A percentile compares a stretch with the other conserved stretches of the same genome.
These are phyloP conservation scores for Bifiguratus adelaidae DNA, from an alignment of 192 early-diverging fungal species.

Conservation along the genomic window DNA sequence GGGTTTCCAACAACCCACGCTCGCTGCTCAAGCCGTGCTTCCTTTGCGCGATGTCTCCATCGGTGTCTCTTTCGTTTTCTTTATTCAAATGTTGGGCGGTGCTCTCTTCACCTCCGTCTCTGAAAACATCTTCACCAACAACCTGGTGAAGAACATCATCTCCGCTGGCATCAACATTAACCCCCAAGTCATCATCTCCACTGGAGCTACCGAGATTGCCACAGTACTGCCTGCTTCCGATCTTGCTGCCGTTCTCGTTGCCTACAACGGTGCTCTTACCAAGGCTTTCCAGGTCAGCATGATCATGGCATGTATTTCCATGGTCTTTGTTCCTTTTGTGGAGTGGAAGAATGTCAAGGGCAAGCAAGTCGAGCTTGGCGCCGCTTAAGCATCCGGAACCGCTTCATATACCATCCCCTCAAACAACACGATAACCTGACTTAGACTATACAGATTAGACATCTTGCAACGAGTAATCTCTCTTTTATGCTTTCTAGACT, in stretches of 20 bases:
- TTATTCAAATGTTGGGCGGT: conserved; percentile 20
- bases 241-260: background rate
- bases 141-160: conserved; percentile 18
- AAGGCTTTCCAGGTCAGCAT: conserved; percentile 1
- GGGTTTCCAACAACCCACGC: conserved; percentile 53
- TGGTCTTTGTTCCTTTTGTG: background rate
- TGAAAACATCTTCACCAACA: conserved; percentile 50
- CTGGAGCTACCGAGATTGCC: background rate
- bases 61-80: conserved; percentile 12
- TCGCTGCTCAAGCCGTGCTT: conserved; percentile 62
- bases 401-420: no score
- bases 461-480: no score
- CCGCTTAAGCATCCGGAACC: no score
- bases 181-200: background rate
- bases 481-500: no score
- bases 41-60: conserved; percentile 14
- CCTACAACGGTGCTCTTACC: background rate
- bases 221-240: background rate
- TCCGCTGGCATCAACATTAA: background rate
- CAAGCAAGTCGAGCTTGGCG: no score
- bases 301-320: background rate
- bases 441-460: no score
- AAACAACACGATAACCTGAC: no score
- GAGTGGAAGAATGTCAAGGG: no score
- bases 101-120: conserved; percentile 37